These are phyloP conservation scores for Pythium sukuiense DNA, from an alignment of 352 stramenopile genomes.

Conservation along the genomic window DNA sequence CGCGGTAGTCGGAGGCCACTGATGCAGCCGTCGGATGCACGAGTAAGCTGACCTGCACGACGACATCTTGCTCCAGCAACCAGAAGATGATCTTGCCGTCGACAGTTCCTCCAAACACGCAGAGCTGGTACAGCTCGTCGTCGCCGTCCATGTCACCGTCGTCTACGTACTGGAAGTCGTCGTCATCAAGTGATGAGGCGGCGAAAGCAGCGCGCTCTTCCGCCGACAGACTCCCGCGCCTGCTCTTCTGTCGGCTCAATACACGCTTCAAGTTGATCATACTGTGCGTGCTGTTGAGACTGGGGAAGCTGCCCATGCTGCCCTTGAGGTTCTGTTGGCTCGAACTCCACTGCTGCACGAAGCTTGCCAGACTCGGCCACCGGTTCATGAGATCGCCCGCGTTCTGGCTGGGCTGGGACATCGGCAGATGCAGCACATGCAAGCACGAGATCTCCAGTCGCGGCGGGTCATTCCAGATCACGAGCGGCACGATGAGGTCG, in stretches of 20 bases:
- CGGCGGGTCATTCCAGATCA: constrained; percentile 67
- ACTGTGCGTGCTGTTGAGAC: constrained; percentile 25
- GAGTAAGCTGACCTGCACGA: constrained; percentile 71
- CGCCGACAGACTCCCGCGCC: constrained; percentile 19
- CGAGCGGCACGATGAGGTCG: constrained; percentile 64
- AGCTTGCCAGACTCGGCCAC: constrained; percentile 34
- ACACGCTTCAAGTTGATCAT: constrained; percentile 32
- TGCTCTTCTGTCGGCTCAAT: constrained; percentile 28
- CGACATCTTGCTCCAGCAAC: constrained; percentile 56
- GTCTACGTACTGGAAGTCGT: constrained; percentile 45
- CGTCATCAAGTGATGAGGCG: constrained; percentile 21
- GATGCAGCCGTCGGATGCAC: constrained; percentile 30
- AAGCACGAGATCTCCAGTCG: constrained; percentile 51
- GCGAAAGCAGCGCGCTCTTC: constrained; percentile 16
- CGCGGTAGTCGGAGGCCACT: constrained; percentile 7
- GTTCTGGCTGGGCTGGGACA: constrained; percentile 68
- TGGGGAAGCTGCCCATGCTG: constrained; percentile 11
- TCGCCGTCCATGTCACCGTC: constrained; percentile 33
- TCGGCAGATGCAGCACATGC: constrained; percentile 65
- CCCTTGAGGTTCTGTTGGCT: constrained; percentile 25
- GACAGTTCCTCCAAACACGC: constrained; percentile 67
- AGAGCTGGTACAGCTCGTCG: constrained; percentile 48
- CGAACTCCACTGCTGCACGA: constrained; percentile 32
- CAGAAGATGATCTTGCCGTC: constrained; percentile 74
- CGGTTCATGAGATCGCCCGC: constrained; percentile 40